Conservation (phyloP, 129 eudicot genomes). For the Artemisia annua region DNA sequence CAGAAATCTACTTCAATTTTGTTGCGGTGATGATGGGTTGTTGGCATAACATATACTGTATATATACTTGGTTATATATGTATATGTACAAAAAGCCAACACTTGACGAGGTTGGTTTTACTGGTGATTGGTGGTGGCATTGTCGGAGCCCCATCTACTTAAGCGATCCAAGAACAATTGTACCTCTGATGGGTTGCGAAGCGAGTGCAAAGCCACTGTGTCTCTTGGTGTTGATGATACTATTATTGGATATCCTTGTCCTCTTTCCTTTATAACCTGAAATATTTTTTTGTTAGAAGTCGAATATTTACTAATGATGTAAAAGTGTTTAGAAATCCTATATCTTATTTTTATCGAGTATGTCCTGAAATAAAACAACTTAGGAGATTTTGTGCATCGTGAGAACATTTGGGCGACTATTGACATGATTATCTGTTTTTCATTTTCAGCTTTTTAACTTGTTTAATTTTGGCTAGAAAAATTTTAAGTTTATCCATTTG, state of each 20-base stretch:
- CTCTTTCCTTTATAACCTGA: slow-evolving; percentile 41
- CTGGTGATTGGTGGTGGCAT: neutral
- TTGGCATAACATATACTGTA: slow-evolving; percentile 20
- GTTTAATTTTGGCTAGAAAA: too few relatives aligned
- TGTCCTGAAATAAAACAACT: too few relatives aligned
- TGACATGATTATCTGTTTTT: too few relatives aligned
- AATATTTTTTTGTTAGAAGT: neutral
- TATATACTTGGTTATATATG: slow-evolving; percentile 15
- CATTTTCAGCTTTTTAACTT: too few relatives aligned
- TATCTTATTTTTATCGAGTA: too few relatives aligned
- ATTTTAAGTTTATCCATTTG: too few relatives aligned
- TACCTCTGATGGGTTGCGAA: slow-evolving; percentile 49
- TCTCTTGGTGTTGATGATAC: slow-evolving; percentile 50
- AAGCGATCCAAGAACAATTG: slow-evolving; percentile 40
- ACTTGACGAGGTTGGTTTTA: neutral
- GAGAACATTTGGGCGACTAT: too few relatives aligned
- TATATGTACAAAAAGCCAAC: slow-evolving; percentile 31
- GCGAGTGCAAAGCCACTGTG: slow-evolving; percentile 52
- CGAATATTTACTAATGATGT: neutral
- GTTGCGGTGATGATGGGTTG: neutral
- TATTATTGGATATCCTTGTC: slow-evolving; percentile 48
- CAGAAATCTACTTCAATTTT: neutral
- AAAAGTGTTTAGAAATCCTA: neutral
- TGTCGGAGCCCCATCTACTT: slow-evolving; percentile 35
- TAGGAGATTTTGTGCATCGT: too few relatives aligned